Conservation (phyloP, 2,329 filamentous ascomycete genomes). For the Diaporthe velutina region DNA sequence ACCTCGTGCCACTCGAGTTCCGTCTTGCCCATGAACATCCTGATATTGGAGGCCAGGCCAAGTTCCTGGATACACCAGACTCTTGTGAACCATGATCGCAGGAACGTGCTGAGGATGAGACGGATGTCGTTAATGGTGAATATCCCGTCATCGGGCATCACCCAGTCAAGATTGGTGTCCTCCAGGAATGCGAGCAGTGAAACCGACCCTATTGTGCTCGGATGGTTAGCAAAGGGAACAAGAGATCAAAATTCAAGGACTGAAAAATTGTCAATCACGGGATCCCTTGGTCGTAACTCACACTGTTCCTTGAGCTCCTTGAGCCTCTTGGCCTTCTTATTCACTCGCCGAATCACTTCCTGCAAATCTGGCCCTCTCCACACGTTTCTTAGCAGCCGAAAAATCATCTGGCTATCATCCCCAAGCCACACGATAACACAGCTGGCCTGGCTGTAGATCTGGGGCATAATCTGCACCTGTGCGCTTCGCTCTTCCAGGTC, state of each 20-base stretch:
- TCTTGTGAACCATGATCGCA: conserved; percentile 24
- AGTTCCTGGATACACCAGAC: conserved; percentile 31
- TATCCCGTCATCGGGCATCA: background rate
- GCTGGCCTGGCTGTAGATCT: conserved; percentile 21
- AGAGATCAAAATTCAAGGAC: no score
- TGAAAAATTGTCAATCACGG: no score
- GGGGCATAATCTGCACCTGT: conserved; percentile 34
- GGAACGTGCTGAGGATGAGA: conserved; percentile 24
- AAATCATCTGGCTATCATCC: conserved; percentile 25
- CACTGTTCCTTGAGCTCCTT: conserved; percentile 18
- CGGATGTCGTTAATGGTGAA: conserved; percentile 27
- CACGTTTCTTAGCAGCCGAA: conserved; percentile 6
- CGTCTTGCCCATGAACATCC: conserved; percentile 30
- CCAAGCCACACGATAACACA: conserved; percentile 33
- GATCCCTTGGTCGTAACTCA: no score
- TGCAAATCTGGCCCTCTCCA: background rate
- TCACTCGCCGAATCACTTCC: conserved; percentile 12
- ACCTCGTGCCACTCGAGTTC: conserved; percentile 33
- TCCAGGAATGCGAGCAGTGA: conserved; percentile 8
- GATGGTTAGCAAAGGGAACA: no score
- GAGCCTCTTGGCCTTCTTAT: conserved; percentile 16
- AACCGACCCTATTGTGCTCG: background rate
- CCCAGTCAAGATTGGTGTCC: conserved; percentile 3
- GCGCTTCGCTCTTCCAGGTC: conserved; percentile 31
- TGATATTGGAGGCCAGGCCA: conserved; percentile 13